These are phyloP conservation scores for Amaranthus tricolor DNA, from an alignment of 179 eudicot species.

Conservation along the genomic window DNA sequence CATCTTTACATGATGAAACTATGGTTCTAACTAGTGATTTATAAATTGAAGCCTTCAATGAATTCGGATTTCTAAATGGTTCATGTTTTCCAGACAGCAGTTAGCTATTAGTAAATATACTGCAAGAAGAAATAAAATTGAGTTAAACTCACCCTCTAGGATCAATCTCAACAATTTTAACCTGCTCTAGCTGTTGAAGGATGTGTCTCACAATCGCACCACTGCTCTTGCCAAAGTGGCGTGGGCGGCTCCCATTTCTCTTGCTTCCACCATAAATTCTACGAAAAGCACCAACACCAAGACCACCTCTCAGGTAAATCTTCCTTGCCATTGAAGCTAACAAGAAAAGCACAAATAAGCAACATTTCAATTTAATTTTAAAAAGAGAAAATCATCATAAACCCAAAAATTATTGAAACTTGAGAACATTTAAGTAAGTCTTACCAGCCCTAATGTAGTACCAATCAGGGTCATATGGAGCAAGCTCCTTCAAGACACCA, in stretches of 20 bases:
- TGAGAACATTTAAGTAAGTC: not conserved
- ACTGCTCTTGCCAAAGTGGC: slow-evolving; percentile 78
- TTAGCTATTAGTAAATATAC: no score
- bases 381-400: not conserved
- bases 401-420: not conserved
- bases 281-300: slow-evolving; percentile 77
- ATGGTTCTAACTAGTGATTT: no score
- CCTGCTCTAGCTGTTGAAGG: slow-evolving; percentile 57
- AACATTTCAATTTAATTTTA: not conserved
- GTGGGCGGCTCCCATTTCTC: slow-evolving; percentile 82
- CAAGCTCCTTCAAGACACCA: slow-evolving; percentile 54
- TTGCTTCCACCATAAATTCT: slow-evolving; percentile 84
- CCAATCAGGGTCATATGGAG: slow-evolving; percentile 70
- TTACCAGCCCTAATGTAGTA: slow-evolving; percentile 50
- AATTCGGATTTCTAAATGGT: no score
- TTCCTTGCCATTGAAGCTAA: slow-evolving; percentile 90
- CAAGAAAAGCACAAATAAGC: not conserved
- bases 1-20: no score
- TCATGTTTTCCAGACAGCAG: no score
- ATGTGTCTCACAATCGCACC: slow-evolving; percentile 76
- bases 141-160: slow-evolving; percentile 60
- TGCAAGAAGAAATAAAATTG: no score
- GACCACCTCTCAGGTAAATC: slow-evolving; percentile 70
- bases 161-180: slow-evolving; percentile 64
- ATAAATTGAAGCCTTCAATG: no score